Evolutionary conservation across 176 grass and related monocot genomes (phyloP).

Genomic region (Aegilops longissima): DNA sequence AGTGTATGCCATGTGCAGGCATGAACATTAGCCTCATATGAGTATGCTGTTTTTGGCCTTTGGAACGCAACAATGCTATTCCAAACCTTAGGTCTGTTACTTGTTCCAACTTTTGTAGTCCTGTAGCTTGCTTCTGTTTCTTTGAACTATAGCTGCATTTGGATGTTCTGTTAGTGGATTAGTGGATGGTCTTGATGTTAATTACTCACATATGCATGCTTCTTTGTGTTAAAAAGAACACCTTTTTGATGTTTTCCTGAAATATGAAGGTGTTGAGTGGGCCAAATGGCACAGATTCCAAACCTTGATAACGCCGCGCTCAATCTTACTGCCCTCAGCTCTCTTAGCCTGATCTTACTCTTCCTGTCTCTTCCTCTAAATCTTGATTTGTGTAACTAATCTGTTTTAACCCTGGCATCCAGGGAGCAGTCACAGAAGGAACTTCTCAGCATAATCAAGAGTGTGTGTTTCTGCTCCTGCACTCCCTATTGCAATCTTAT

Average conservation of each 20-base stretch:
- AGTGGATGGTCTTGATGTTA: neutral
- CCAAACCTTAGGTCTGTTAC: too few species aligned
- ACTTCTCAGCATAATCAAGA: slow-evolving; percentile 70
- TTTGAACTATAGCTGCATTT: neutral
- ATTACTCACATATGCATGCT: neutral
- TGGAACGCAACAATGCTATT: too few species aligned
- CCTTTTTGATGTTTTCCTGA: neutral
- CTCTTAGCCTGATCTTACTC: neutral
- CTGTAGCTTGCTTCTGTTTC: neutral
- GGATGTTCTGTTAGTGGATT: neutral
- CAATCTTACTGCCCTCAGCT: slow-evolving; percentile 70
- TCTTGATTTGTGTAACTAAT: neutral
- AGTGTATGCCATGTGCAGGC: too few species aligned
- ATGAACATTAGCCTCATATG: too few species aligned
- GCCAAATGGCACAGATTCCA: slow-evolving; percentile 88
- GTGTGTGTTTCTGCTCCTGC: slow-evolving; percentile 39
- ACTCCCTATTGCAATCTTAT: neutral
- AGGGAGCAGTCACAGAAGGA: slow-evolving; percentile 95
- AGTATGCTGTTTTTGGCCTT: too few species aligned
- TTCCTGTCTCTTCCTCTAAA: neutral
- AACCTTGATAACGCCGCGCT: slow-evolving; percentile 75
- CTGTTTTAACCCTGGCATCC: neutral
- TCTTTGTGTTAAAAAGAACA: neutral
- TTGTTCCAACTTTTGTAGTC: neutral
- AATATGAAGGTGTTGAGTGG: neutral